Evolutionary conservation across 2,329 filamentous ascomycete species (phyloP).

Genomic region (Chrysoporthe cubensis): DNA sequence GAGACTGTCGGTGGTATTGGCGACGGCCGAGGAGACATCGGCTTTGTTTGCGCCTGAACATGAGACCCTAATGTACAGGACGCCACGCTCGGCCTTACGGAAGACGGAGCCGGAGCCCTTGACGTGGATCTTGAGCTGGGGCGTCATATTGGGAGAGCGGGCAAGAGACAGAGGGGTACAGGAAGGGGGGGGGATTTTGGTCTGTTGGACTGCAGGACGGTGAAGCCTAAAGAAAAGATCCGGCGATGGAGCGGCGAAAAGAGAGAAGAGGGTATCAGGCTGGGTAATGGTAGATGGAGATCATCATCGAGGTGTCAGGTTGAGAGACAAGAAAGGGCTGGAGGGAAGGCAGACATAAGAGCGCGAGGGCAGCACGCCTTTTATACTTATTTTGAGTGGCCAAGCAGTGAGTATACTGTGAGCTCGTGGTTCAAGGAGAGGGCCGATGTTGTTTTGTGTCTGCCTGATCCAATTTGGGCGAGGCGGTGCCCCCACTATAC

Average conservation of each 20-base stretch:
- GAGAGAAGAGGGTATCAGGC: neutral
- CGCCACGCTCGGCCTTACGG: conserved; percentile 31
- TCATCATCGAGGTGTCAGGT: neutral
- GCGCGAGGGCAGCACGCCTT: neutral
- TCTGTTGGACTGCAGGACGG: neutral
- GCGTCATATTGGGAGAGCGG: conserved; percentile 16
- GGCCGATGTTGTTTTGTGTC: neutral
- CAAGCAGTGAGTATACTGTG: neutral
- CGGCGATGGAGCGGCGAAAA: neutral
- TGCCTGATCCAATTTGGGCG: neutral
- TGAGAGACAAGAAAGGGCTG: neutral
- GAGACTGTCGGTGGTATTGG: conserved; percentile 21
- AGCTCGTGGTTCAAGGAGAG: neutral
- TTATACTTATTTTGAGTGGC: neutral
- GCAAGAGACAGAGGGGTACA: neutral
- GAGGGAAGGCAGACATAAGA: neutral
- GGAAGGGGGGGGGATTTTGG: neutral
- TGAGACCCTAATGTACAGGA: conserved; percentile 27
- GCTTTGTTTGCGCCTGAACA: conserved; percentile 17
- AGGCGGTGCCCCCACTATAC: neutral
- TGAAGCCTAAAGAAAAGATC: too few species aligned
- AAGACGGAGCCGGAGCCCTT: conserved; percentile 29
- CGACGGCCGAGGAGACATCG: conserved; percentile 24
- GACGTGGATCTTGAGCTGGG: conserved; percentile 31
- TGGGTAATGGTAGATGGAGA: neutral